Base-by-base conservation (phyloP, 148 eudicot species). In the Rhododendron griersonianum region DNA sequence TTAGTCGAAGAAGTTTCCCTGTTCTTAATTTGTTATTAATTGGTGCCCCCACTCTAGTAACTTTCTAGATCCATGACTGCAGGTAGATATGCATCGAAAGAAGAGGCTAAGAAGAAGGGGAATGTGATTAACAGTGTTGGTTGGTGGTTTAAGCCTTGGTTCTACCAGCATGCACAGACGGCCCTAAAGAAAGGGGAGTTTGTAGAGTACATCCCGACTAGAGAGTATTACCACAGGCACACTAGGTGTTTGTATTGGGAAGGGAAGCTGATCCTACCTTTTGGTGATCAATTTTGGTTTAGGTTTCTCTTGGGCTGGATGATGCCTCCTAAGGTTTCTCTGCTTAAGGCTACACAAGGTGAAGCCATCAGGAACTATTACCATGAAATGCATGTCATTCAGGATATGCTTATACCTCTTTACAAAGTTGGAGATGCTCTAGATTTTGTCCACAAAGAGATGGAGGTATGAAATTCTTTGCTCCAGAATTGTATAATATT, bases 91-190 rank as follows among this genome's bases (percentile, higher is more conserved):
- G 96, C 96, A 78, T 93, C 98, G 11, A 92, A 87, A 61, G 93
- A 92, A 85, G 98, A 96, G 89, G 98, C 98, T 23, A 93, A 92
- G 90, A 91, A 90, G 90, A 93, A 92, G 88, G 96, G 98, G 7
- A 93, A 94, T 78, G 91, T 87, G 87, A 93, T 92, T 81, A 96
- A 96, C 81, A 85, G 50, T 48, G 86, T 91, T 50, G 95, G 98
- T 63, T 93, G 98, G 98, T 96, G 98, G 98, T 96, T 86, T 67
- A 96, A 96, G 84, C 95, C 98, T 14, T 96, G 98, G 98, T 96
- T 96, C 88, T 96, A 96, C 87, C 98, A 96, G 90, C 94, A 96
- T 76, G 98, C 98, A 5, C 92, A 94, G 83, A 92, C 83, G 2
- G 94, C 98, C 14, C 86, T 96, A 48, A 91, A 88, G 81, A 93